Conservation (phyloP, 2,329 filamentous ascomycete species). For the Xylariaceae sp. region DNA sequence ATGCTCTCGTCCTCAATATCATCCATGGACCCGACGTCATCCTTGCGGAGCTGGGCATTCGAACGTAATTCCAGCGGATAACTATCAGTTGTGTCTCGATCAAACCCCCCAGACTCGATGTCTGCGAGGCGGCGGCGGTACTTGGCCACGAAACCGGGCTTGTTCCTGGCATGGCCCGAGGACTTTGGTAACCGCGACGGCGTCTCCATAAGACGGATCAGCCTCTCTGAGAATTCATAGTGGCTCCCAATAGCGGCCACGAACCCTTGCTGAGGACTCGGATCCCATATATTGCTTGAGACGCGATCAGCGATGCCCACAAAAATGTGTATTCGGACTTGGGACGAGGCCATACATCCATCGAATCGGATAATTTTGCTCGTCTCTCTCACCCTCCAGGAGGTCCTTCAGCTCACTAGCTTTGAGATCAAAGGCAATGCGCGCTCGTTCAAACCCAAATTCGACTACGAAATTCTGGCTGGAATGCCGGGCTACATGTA, state of each 20-base stretch:
- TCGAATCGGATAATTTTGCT: constrained; percentile 49
- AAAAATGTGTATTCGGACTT: background rate
- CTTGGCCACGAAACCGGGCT: constrained; percentile 5
- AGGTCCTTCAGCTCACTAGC: constrained; percentile 40
- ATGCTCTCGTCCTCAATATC: constrained; percentile 26
- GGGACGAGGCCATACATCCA: constrained; percentile 59
- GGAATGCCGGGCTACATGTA: constrained; percentile 36
- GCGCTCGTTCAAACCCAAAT: constrained; percentile 54
- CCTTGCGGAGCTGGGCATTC: constrained; percentile 7
- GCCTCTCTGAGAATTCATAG: constrained; percentile 65
- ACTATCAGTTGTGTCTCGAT: constrained; percentile 4
- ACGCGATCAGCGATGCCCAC: constrained; percentile 10
- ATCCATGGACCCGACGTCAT: constrained; percentile 6
- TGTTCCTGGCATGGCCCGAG: constrained; percentile 14
- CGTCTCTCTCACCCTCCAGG: constrained; percentile 33
- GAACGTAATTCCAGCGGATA: constrained; percentile 11
- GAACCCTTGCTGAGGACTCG: constrained; percentile 53
- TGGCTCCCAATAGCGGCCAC: constrained; percentile 53
- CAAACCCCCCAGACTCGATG: constrained; percentile 22
- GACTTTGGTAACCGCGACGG: constrained; percentile 12
- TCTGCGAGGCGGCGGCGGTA: constrained; percentile 20
- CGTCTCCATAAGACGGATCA: constrained; percentile 55
- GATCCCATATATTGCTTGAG: constrained; percentile 64
- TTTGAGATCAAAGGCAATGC: constrained; percentile 52
- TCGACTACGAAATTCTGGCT: constrained; percentile 62